Evolutionary conservation across 2,329 filamentous ascomycete genomes (phyloP).

Genomic region (Biscogniauxia mediterranea): DNA sequence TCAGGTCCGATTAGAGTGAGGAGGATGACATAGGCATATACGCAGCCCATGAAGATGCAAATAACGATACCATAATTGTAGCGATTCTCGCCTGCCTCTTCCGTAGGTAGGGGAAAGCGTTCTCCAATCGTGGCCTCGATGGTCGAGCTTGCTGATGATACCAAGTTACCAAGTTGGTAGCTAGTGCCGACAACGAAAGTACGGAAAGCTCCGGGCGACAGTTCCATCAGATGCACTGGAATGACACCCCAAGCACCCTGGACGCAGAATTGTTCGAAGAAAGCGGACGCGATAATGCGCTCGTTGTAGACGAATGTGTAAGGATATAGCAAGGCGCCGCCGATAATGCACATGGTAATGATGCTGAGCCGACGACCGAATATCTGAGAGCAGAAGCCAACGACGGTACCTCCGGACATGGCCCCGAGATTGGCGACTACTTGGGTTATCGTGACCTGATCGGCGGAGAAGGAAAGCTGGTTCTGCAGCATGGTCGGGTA

Average conservation of each 20-base stretch:
- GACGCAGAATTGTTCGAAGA: constrained; percentile 80
- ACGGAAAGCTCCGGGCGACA: constrained; percentile 69
- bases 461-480: constrained; percentile 50
- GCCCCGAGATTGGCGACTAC: constrained; percentile 72
- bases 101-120: constrained; percentile 65
- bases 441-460: constrained; percentile 66
- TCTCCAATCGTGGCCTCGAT: constrained; percentile 77
- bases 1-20: constrained; percentile 63
- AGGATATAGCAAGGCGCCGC: constrained; percentile 78
- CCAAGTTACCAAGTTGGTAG: constrained; percentile 77
- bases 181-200: constrained; percentile 73
- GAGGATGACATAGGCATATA: constrained; percentile 63
- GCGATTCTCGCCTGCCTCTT: constrained; percentile 43
- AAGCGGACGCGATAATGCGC: constrained; percentile 72
- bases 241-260: constrained; percentile 76
- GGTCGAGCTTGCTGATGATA: constrained; percentile 66
- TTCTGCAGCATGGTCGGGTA: constrained; percentile 60
- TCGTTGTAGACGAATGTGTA: constrained; percentile 68
- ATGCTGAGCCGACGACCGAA: constrained; percentile 69
- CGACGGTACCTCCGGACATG: constrained; percentile 63
- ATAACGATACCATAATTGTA: constrained; percentile 83
- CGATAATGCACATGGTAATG: constrained; percentile 60
- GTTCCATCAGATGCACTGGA: constrained; percentile 77
- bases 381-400: constrained; percentile 68
- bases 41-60: constrained; percentile 87